A percentile compares a stretch with the other conserved stretches of the same genome.
Conservation (phyloP, 192 early-diverging fungal genomes). For the Podila epigama region DNA sequence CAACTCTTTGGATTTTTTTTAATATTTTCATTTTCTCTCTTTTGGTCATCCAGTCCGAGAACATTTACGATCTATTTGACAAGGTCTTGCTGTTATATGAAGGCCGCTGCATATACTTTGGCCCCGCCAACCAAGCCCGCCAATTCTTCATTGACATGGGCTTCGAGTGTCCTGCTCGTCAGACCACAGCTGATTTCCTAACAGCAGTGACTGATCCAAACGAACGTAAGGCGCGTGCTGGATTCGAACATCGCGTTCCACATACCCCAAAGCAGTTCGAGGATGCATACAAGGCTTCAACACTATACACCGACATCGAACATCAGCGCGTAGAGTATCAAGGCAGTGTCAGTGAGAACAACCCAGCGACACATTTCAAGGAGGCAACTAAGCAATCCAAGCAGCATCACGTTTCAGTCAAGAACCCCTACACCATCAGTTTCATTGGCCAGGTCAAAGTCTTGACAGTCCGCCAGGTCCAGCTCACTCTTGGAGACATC, state of each 20-base stretch:
- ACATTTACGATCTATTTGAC: constrained; percentile 79
- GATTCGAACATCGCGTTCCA: constrained; percentile 66
- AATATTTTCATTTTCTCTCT: neutral
- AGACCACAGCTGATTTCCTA: constrained; percentile 78
- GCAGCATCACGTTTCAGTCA: constrained; percentile 55
- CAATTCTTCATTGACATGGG: constrained; percentile 70
- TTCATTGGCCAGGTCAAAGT: constrained; percentile 68
- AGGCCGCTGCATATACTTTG: constrained; percentile 75
- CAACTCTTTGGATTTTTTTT: too few species aligned
- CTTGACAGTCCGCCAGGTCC: constrained; percentile 67
- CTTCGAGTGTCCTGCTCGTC: constrained; percentile 66
- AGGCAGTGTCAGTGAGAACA: constrained; percentile 34
- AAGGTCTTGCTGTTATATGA: constrained; percentile 71
- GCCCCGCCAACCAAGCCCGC: constrained; percentile 64
- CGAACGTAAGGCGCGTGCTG: constrained; percentile 60
- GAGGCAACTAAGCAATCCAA: constrained; percentile 65
- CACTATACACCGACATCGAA: constrained; percentile 49
- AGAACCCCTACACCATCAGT: constrained; percentile 70
- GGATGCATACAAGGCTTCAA: constrained; percentile 55
- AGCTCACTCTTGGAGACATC: constrained; percentile 66
- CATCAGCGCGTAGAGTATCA: constrained; percentile 54
- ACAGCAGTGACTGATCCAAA: constrained; percentile 72
- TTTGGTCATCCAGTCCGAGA: constrained; percentile 71
- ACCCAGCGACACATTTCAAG: constrained; percentile 49
- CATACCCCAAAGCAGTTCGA: constrained; percentile 72